Evolutionary conservation across 2,329 filamentous ascomycete species (phyloP).

Genomic region (Magnaporthiopsis poae): DNA sequence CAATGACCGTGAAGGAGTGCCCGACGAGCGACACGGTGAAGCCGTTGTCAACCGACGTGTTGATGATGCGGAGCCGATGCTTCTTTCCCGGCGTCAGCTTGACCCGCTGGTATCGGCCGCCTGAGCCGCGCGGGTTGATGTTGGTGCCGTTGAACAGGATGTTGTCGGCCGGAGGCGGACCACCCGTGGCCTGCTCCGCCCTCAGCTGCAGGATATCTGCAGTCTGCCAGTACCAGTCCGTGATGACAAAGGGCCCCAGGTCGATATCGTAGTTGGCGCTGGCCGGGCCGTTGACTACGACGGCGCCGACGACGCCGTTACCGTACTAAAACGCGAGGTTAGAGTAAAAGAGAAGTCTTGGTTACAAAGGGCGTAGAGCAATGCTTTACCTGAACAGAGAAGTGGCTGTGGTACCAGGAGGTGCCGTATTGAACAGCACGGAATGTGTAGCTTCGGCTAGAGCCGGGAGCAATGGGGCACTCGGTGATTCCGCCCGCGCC

Average conservation of each 20-base stretch:
- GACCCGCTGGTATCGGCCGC: conserved; percentile 21
- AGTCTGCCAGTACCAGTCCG: conserved; percentile 35
- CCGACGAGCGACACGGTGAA: conserved; percentile 39
- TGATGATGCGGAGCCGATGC: conserved; percentile 38
- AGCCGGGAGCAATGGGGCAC: conserved; percentile 29
- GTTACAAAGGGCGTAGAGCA: neutral
- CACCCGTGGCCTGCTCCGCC: conserved; percentile 12
- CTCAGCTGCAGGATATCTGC: conserved; percentile 17
- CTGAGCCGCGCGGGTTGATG: conserved; percentile 18
- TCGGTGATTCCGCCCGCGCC: conserved; percentile 35
- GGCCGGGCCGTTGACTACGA: conserved; percentile 40
- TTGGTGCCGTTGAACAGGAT: conserved; percentile 32
- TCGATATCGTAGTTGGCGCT: conserved; percentile 43
- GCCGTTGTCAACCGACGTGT: conserved; percentile 37
- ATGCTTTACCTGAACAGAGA: conserved; percentile 19
- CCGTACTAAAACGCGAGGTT: conserved; percentile 28
- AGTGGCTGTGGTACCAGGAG: conserved; percentile 39
- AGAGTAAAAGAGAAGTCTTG: neutral
- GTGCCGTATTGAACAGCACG: conserved; percentile 29
- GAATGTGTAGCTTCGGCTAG: conserved; percentile 26
- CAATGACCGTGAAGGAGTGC: conserved; percentile 39
- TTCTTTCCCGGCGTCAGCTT: conserved; percentile 30
- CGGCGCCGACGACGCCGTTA: conserved; percentile 41
- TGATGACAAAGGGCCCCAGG: conserved; percentile 37
- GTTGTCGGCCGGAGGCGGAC: conserved; percentile 24